A percentile compares a stretch with the other conserved stretches of the same genome.
Evolutionary conservation across 331 rosid genomes (phyloP).

Genomic region (Erythrophleum ivorense): DNA sequence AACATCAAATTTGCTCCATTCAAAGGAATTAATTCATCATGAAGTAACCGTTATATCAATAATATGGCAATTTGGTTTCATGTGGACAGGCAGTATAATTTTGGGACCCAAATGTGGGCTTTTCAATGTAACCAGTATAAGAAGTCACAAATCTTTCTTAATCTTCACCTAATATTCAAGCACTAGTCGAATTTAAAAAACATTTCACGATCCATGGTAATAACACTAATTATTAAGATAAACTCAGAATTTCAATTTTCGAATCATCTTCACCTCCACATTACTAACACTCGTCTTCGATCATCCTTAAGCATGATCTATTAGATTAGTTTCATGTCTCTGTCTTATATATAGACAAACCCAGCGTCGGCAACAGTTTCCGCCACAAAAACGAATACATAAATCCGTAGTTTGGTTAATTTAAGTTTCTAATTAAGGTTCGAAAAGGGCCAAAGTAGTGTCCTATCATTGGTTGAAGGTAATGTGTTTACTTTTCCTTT

Average conservation of each 20-base stretch:
- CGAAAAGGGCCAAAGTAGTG: slow-evolving; percentile 13
- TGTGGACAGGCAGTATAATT: background rate
- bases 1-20: slow-evolving; percentile 14
- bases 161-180: slow-evolving; percentile 41
- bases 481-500: slow-evolving; percentile 33
- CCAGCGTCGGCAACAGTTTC: slow-evolving; percentile 44
- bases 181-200: slow-evolving; percentile 25
- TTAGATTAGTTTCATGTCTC: slow-evolving; percentile 29
- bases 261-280: slow-evolving; percentile 8
- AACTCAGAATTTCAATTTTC: slow-evolving; percentile 9
- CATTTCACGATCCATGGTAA: slow-evolving; percentile 8
- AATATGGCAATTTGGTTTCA: slow-evolving; percentile 3
- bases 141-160: slow-evolving; percentile 35
- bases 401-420: background rate
- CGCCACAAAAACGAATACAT: slow-evolving; percentile 5
- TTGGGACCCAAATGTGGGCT: slow-evolving; percentile 20
- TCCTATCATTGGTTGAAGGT: slow-evolving; percentile 13
- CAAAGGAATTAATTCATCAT: background rate
- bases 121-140: slow-evolving; percentile 3
- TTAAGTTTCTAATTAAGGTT: slow-evolving; percentile 9
- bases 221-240: slow-evolving; percentile 18
- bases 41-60: slow-evolving; percentile 16
- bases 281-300: background rate
- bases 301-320: slow-evolving; percentile 9
- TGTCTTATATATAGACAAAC: slow-evolving; percentile 38